Base-by-base conservation (phyloP, 306 rosid species). In the Gillenia trifoliata region DNA sequence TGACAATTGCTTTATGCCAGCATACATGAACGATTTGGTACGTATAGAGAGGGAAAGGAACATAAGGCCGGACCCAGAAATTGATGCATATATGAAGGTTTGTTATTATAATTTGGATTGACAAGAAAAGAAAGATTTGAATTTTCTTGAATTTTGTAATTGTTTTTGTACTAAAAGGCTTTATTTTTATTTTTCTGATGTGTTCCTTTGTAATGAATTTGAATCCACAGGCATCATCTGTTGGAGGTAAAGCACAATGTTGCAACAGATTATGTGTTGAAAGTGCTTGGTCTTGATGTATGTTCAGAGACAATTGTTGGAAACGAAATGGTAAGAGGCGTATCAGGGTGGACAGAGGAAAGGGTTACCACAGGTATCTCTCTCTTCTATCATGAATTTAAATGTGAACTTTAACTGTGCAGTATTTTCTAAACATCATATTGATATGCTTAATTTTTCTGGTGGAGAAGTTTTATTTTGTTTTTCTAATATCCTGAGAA, bases 21-120 rank as follows among this genome's bases (percentile, higher is more conserved):
- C 67, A 11, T 83, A 86, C 72, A 63, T 88, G 63, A 72, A 74
- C 69, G 89, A 86, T 45, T 71, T 93, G 40, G 60, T 59, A 41
- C 77, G 60, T 71, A 66, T 85, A 71, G 97, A 93, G 84, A 79
- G 72, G 36, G 95, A 90, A 81, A 77, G 28, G 81, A 79, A 76
- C 61, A 86, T 90, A 65, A 81, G 89, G 55, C 98, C 98, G 52
- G 87, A 88, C 85, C 90, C 93, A 59, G 95, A 86, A 72, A 85
- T 93, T 66, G 98, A 93, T 59, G 90, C 96, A 62, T 93, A 86
- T 82, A 93, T 93, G 98, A 93, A 93, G 97, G 97, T 92, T 71
- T 38, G 22, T 70, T 29, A 41, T 55, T 22, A 10, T 55, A 22
- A 23, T 38, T 38, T 38, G n/a, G 2, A 0, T 38, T 38, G 41